These are phyloP conservation scores for Kwoniella sp. DNA, from an alignment of 768 basidiomycete genomes.

Conservation along the genomic window DNA sequence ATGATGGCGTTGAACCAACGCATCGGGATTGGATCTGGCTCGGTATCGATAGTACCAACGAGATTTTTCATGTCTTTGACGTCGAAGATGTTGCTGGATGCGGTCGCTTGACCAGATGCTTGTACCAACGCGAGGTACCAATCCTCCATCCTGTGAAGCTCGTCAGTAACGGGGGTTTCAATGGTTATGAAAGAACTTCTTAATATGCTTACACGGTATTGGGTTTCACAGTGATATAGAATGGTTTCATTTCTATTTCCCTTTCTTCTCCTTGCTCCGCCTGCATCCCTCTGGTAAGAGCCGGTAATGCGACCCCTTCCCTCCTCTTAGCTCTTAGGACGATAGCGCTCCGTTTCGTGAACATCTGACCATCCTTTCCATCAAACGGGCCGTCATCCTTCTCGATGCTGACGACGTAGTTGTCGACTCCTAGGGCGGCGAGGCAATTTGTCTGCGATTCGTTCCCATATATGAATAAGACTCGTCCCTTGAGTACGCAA, in stretches of 20 bases:
- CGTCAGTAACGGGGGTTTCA: not conserved
- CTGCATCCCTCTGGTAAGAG: slow-evolving; percentile 44
- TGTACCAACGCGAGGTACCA: slow-evolving; percentile 70
- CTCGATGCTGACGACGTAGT: slow-evolving; percentile 73
- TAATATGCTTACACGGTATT: slow-evolving; percentile 66
- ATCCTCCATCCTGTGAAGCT: slow-evolving; percentile 73
- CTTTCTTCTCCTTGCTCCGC: slow-evolving; percentile 59
- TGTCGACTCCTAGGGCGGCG: slow-evolving; percentile 81
- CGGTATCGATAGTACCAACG: slow-evolving; percentile 81
- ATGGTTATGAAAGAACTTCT: too few species aligned
- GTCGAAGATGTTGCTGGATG: slow-evolving; percentile 67
- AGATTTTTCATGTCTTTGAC: slow-evolving; percentile 78
- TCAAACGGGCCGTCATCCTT: slow-evolving; percentile 62
- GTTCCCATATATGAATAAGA: slow-evolving; percentile 91
- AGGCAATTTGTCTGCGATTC: slow-evolving; percentile 87
- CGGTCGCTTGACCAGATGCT: slow-evolving; percentile 55
- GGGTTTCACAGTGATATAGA: slow-evolving; percentile 90
- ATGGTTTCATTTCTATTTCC: slow-evolving; percentile 63
- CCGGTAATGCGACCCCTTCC: slow-evolving; percentile 31
- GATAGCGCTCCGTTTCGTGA: slow-evolving; percentile 84
- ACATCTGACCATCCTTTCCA: slow-evolving; percentile 70
- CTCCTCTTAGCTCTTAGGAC: slow-evolving; percentile 41
- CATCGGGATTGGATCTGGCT: slow-evolving; percentile 94
- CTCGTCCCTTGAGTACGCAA: slow-evolving; percentile 84
- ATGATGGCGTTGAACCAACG: slow-evolving; percentile 95